Evolutionary conservation across 139 green algal genomes (phyloP), one percentile per base, ranked within the genome.

Genomic region (Picochlorum sp.): DNA sequence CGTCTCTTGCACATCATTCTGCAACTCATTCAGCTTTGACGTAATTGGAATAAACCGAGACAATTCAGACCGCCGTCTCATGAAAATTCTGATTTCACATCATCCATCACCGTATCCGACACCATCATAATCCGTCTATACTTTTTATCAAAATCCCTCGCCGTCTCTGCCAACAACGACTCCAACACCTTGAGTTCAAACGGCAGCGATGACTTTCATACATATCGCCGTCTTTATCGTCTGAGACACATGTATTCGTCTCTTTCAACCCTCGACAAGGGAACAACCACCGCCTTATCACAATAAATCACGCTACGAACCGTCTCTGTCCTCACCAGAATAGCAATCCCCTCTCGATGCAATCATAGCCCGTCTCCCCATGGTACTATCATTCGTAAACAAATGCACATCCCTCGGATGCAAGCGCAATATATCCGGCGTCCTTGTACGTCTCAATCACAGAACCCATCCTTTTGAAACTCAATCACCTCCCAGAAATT

Each of bases 131-230:
- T 65, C 18, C 78, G 57, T 65, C 63, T 64, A 45, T 34, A 49
- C 51, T 73, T 73, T 60, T 45, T 57, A 20, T 76, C 61, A 26
- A 81, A 83, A 11, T 62, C 49, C 4, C 45, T 62, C 10, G 65
- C 68, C 14, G 75, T 84, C 31, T 80, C 76, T 45, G 66, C 31
- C 60, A 84, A 68, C 67, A 84, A 61, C 9, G 71, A 67, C 55
- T 84, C 78, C 38, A 84, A 62, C 49, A 83, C 65, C 26, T 70
- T 77, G 26, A 84, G 60, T 67, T 84, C 78, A 69, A 84, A 84
- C 16, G 78, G 75, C 24, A 75, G 28, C 7, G 44, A 15, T 1
- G 47, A 52, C 3, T 50, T n/a, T 59, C 30, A 66, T 47, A 14
- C n/a, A 38, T 2, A 84, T 52, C 24, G 66, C 69, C 16, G 51